Evolutionary conservation across 1,284 basidiomycete genomes (phyloP), one percentile per base, ranked within the genome.

Genomic region (Cryptococcus sp.): DNA sequence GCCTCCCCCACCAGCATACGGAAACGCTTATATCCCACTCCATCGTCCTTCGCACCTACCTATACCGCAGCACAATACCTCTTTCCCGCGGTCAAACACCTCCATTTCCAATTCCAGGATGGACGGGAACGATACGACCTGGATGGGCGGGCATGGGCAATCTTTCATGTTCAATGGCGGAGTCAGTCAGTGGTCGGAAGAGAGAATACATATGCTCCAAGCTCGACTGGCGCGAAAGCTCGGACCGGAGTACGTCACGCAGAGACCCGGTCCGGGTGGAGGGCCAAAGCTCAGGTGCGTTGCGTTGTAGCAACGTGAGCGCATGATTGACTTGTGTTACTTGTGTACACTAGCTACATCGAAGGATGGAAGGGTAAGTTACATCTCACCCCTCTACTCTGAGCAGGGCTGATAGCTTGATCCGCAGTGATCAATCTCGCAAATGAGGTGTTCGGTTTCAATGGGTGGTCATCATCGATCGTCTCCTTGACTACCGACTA

Each of bases 391-490:
- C 30, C 3, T 10, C 22, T 19, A 5, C 30, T n/a, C 23, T 39
- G 30, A 16, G 13, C 19, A 16, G 8, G 27, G 23, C 50, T 58
- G 8, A 45, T 57, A 20, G 50, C 17, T 30, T 23, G 3, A 22
- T 35, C 19, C 5, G 13, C 52, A 80, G 87, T 92, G 38, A 93
- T 97, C 76, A 93, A 92, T 69, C 83, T 99, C 23, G 95, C 95
- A 1, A 99, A 99, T 76, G 94, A 99, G 69, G 90, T 99, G 40
- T 99, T 99, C 80, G 95, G 95, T 1, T 97, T 93, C 81, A 94
- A 98, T 64, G 96, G 96, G 11, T 99, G 95, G 95, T 92, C 88
- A 53, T 91, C 93, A 2, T 90, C 81, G 55, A 84, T 98, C 50
- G 85, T 90, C 55, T 88, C 79, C 51, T 79, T 97, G 45, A 86